Conservation (phyloP, 805 yeast genomes). For the Candida golubevii region DNA sequence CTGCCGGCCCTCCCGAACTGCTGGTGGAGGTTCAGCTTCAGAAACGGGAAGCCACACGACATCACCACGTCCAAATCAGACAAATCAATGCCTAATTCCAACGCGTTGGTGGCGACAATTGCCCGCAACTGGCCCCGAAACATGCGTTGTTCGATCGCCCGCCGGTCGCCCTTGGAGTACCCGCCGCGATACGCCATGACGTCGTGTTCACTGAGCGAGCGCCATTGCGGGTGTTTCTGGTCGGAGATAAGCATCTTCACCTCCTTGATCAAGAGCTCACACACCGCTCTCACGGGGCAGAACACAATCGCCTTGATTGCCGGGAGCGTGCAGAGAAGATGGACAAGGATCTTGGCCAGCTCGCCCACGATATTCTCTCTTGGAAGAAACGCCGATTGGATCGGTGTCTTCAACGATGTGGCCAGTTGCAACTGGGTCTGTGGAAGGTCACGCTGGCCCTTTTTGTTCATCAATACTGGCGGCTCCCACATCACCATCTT, state of each 20-base stretch:
- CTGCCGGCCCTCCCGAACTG: constrained; percentile 98
- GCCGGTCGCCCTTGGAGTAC: constrained; percentile 77
- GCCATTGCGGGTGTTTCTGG: constrained; percentile 30
- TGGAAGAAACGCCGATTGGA: constrained; percentile 23
- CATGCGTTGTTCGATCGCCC: constrained; percentile 86
- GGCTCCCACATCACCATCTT: constrained; percentile 83
- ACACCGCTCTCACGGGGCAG: constrained; percentile 79
- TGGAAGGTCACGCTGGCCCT: constrained; percentile 37
- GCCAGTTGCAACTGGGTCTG: constrained; percentile 9
- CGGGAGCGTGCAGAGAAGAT: constrained; percentile 48
- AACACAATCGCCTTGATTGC: constrained; percentile 83
- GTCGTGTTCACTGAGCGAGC: constrained; percentile 45
- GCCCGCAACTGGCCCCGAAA: constrained; percentile 82
- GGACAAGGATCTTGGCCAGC: constrained; percentile 69
- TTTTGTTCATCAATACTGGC: constrained; percentile 54
- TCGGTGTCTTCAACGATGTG: constrained; percentile 8
- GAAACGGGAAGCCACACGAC: constrained; percentile 88
- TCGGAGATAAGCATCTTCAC: constrained; percentile 52
- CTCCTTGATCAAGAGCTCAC: constrained; percentile 85
- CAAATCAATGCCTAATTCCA: constrained; percentile 93
- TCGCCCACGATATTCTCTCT: constrained; percentile 70
- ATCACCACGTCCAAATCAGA: constrained; percentile 90
- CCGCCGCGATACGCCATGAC: constrained; percentile 96
- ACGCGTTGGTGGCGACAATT: constrained; percentile 89
- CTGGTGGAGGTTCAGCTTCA: constrained; percentile 84